A percentile compares a stretch with the other conserved stretches of the same genome.
phyloP scores from a whole-genome alignment of 2,329 filamentous ascomycete species.

The Epichloe scottii region DNA sequence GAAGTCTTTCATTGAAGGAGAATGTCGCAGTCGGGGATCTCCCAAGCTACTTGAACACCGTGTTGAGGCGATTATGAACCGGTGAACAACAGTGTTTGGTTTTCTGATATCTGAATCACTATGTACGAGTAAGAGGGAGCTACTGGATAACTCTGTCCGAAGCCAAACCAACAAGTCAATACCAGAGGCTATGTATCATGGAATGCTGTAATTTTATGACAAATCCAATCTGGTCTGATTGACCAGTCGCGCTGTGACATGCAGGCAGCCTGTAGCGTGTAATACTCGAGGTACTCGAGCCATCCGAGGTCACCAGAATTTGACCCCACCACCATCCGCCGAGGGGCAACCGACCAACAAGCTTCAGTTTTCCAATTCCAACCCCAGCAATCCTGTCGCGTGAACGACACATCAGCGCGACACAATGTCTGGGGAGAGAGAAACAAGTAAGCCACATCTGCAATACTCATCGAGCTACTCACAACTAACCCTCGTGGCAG shows the following conservation, averaged over 20 bases:
- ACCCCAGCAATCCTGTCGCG: neutral
- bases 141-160: neutral
- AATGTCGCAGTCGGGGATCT: conserved; percentile 36
- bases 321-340: neutral
- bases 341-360: neutral
- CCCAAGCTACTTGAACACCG: conserved; percentile 30
- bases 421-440: conserved; percentile 22
- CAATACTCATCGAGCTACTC: neutral
- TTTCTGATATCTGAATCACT: neutral
- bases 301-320: neutral
- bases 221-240: too few relatives aligned
- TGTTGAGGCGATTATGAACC: conserved; percentile 36
- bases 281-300: too few relatives aligned
- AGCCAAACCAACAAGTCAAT: neutral
- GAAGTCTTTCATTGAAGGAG: conserved; percentile 49
- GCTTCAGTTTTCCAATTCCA: neutral
- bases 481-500: conserved; percentile 18
- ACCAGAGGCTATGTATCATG: neutral
- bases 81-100: neutral
- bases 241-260: too few relatives aligned
- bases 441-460: conserved; percentile 15
- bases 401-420: neutral
- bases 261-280: too few relatives aligned
- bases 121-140: neutral
- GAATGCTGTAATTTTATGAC: too few relatives aligned